Percentiles rank a stretch among this genome's conserved stretches.
Conservation (phyloP, 176 grass and related monocot genomes). For the Oryza punctata region DNA sequence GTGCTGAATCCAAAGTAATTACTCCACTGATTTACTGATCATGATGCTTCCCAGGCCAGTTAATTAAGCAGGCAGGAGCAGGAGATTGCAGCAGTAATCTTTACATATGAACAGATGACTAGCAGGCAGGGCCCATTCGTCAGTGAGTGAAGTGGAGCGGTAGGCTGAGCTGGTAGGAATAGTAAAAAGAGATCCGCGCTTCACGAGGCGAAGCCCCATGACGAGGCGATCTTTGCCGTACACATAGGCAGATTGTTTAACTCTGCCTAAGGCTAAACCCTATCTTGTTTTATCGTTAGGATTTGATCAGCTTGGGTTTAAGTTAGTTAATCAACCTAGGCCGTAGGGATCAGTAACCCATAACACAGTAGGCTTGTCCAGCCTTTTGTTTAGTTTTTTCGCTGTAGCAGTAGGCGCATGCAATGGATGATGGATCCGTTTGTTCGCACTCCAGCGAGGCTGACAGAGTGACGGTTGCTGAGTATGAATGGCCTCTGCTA, state of each 20-base stretch:
- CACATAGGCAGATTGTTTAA: not conserved
- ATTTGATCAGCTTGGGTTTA: not conserved
- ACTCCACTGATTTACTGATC: not conserved
- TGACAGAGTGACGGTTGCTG: not conserved
- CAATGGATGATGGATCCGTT: not conserved
- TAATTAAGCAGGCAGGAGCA: not conserved
- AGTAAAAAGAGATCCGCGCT: not conserved
- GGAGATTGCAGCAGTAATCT: too few relatives aligned
- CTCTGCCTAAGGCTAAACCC: not conserved
- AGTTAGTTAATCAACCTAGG: not conserved
- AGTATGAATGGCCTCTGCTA: not conserved
- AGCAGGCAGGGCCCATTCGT: not conserved
- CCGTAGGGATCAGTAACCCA: constrained; percentile 53
- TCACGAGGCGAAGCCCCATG: not conserved
- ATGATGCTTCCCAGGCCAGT: not conserved
- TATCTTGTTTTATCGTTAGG: not conserved
- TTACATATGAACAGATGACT: not conserved
- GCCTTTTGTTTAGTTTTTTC: constrained; percentile 17
- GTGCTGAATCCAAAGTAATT: not conserved
- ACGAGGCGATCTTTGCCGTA: constrained; percentile 40
- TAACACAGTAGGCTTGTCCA: constrained; percentile 6
- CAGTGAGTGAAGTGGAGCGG: not conserved
- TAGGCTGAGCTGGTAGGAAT: too few relatives aligned
- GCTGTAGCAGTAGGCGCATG: not conserved
- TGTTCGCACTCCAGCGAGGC: not conserved